These are phyloP conservation scores for Camelina neglecta DNA, from an alignment of 345 rosid species.

Conservation along the genomic window DNA sequence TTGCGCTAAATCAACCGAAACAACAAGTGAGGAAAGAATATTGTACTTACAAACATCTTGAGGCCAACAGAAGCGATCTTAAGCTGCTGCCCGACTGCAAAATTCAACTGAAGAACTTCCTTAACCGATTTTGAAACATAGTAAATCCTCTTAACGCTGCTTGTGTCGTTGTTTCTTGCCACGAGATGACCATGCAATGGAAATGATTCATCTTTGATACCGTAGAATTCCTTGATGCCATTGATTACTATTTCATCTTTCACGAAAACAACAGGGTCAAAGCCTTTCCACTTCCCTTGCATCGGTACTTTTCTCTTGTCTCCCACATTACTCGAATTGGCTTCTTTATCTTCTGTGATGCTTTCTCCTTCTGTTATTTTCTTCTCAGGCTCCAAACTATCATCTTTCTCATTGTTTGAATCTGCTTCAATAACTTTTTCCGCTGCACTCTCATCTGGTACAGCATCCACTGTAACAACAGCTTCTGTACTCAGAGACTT, in stretches of 20 bases:
- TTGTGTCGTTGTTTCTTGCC: slow-evolving; percentile 72
- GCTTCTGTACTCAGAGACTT: slow-evolving; percentile 47
- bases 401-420: slow-evolving; percentile 42
- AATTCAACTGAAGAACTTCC: slow-evolving; percentile 80
- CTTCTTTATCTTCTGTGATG: slow-evolving; percentile 51
- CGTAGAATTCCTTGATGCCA: slow-evolving; percentile 76
- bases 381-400: slow-evolving; percentile 39
- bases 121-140: slow-evolving; percentile 88
- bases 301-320: slow-evolving; percentile 84
- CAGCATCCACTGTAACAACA: slow-evolving; percentile 38
- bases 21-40: background rate
- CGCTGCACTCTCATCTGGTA: slow-evolving; percentile 44
- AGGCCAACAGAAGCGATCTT: slow-evolving; percentile 95
- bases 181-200: slow-evolving; percentile 76
- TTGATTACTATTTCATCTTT: slow-evolving; percentile 67
- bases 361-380: slow-evolving; percentile 44
- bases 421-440: slow-evolving; percentile 50
- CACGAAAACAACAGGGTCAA: slow-evolving; percentile 87
- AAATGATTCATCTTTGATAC: slow-evolving; percentile 69
- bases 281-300: slow-evolving; percentile 95
- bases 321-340: slow-evolving; percentile 48
- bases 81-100: slow-evolving; percentile 84
- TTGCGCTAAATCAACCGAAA: background rate
- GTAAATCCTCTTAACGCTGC: slow-evolving; percentile 89
- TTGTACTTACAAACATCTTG: slow-evolving; percentile 92